These are phyloP conservation scores for Aureoboletus auriporus DNA, from an alignment of 768 basidiomycete species.

Conservation along the genomic window DNA sequence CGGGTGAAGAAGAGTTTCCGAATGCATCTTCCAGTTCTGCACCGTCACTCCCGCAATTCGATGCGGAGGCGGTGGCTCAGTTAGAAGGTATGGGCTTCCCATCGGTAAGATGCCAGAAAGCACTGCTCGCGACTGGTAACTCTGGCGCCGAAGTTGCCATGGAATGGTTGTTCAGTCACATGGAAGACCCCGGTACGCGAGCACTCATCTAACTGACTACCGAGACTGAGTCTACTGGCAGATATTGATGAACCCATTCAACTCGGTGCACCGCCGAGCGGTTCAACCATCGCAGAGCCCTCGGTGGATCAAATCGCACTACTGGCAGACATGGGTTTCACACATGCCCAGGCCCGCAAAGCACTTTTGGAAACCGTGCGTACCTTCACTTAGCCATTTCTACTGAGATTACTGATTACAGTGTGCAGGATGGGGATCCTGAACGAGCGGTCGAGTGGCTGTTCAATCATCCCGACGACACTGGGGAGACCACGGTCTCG, in stretches of 20 bases:
- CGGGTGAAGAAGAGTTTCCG: slow-evolving; percentile 65
- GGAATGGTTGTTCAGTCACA: slow-evolving; percentile 93
- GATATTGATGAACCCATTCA: slow-evolving; percentile 85
- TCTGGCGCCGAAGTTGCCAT: slow-evolving; percentile 76
- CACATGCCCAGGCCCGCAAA: slow-evolving; percentile 74
- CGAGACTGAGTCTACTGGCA: slow-evolving; percentile 26
- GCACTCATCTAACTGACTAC: not conserved
- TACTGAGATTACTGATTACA: not conserved
- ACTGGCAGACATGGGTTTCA: slow-evolving; percentile 93
- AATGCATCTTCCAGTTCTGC: slow-evolving; percentile 42
- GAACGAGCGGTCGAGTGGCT: slow-evolving; percentile 96
- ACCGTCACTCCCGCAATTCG: slow-evolving; percentile 57
- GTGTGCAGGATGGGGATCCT: slow-evolving; percentile 55
- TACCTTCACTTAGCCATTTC: slow-evolving; percentile 2
- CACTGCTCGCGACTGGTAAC: slow-evolving; percentile 83
- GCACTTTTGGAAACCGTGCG: slow-evolving; percentile 83
- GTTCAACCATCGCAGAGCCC: slow-evolving; percentile 46
- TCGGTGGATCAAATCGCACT: slow-evolving; percentile 65
- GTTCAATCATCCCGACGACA: slow-evolving; percentile 89
- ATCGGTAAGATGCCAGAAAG: slow-evolving; percentile 78
- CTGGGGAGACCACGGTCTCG: slow-evolving; percentile 51
- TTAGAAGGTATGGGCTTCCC: slow-evolving; percentile 94
- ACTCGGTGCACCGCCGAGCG: slow-evolving; percentile 20
- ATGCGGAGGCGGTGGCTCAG: slow-evolving; percentile 68
- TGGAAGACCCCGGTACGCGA: slow-evolving; percentile 83